Evolutionary conservation across 148 eudicot genomes (phyloP).

Genomic region (Salicornia ramosissima): DNA sequence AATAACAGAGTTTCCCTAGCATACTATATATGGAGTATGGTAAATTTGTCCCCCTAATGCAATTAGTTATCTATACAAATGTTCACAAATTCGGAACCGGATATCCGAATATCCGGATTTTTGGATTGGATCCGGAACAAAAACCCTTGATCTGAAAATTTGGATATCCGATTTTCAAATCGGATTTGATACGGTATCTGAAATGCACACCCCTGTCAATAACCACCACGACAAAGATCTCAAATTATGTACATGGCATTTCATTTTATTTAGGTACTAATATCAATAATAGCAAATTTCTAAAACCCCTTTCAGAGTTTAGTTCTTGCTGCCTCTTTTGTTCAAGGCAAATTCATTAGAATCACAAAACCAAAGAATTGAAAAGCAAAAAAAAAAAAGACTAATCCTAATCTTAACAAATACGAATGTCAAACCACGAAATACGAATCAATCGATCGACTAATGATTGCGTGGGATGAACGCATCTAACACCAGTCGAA

Average conservation of each 20-base stretch:
- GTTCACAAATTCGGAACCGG: no score
- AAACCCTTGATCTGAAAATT: no score
- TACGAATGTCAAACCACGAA: slow-evolving; percentile 6
- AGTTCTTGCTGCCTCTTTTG: background rate
- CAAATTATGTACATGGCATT: background rate
- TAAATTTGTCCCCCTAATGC: no score
- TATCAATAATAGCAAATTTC: background rate
- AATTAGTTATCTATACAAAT: no score
- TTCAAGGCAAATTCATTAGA: slow-evolving; percentile 11
- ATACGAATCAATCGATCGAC: background rate
- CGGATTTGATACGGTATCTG: no score
- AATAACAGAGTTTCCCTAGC: no score
- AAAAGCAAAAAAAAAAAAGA: background rate
- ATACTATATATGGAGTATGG: no score
- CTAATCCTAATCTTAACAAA: slow-evolving; percentile 4
- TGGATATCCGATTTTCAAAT: no score
- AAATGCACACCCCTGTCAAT: no score
- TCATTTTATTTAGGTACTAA: background rate
- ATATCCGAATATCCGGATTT: no score
- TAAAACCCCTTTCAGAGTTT: background rate
- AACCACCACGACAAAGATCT: slow-evolving; percentile 10
- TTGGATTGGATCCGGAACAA: no score
- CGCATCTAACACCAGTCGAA: background rate
- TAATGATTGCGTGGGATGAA: background rate
- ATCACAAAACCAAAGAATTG: background rate